Conservation (phyloP, 2,329 filamentous ascomycete genomes). For the Decorospora gaudefroyi region DNA sequence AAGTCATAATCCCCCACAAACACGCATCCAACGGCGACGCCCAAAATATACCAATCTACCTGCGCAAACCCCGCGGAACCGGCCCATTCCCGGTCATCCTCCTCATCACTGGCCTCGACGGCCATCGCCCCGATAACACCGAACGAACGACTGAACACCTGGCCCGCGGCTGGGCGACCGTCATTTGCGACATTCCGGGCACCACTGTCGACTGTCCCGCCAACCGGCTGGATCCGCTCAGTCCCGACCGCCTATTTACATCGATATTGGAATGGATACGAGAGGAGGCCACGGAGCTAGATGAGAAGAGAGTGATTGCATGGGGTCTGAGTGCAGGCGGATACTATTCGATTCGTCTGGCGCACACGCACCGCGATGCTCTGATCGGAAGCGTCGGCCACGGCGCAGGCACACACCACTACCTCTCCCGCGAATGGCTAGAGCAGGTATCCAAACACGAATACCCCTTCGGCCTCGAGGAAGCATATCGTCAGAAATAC, state of each 20-base stretch:
- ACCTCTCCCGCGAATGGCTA: conserved; percentile 62
- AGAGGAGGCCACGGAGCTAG: conserved; percentile 51
- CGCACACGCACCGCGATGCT: conserved; percentile 59
- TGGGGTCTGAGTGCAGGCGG: conserved; percentile 64
- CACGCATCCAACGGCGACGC: conserved; percentile 58
- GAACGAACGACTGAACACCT: conserved; percentile 54
- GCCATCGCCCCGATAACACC: conserved; percentile 58
- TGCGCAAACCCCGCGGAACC: conserved; percentile 57
- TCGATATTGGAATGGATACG: conserved; percentile 60
- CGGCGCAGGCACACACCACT: conserved; percentile 62
- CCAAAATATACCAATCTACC: conserved; percentile 64
- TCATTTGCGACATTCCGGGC: conserved; percentile 61
- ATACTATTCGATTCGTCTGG: conserved; percentile 61
- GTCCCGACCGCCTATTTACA: conserved; percentile 58
- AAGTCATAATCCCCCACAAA: conserved; percentile 64
- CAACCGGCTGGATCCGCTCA: conserved; percentile 52
- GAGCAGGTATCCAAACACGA: conserved; percentile 58
- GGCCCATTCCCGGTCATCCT: conserved; percentile 57
- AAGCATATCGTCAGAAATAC: conserved; percentile 55
- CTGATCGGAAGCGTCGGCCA: conserved; percentile 57
- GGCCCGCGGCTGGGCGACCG: conserved; percentile 54
- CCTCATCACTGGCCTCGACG: conserved; percentile 62
- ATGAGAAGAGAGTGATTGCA: conserved; percentile 54
- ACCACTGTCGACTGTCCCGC: conserved; percentile 60
- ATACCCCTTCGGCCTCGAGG: conserved; percentile 62